Evolutionary conservation across 768 basidiomycete genomes (phyloP), one percentile per base, ranked within the genome.

Genomic region (Terana coerulea): DNA sequence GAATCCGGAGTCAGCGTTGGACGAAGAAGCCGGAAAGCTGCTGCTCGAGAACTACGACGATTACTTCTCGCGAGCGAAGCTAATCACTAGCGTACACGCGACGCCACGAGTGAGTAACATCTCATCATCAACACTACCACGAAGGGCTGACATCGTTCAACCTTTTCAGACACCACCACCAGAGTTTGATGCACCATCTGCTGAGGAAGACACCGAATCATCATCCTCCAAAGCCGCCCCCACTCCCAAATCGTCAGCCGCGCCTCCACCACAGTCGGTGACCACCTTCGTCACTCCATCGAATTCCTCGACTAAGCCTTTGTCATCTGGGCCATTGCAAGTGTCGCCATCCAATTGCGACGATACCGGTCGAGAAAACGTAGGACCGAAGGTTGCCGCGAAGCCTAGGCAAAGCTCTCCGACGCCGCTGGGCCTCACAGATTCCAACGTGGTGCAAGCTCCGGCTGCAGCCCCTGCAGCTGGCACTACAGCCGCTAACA

Each of bases 21-120:
- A 98, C 66, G 95, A 98, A 65, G 92, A 97, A 64, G 95, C 95
- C 0, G 95, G 95, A 21, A 95, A 93, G 67, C 76, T 95, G 44
- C 69, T 97, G 33, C 73, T 95, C 40, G 91, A 95, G 64, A 84
- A 95, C 54, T 98, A 97, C 66, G 81, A 86, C 42, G 86, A 79
- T 60, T 98, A 95, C 63, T 91, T 83, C 67, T 76, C 81, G 56
- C 85, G 94, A 48, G 94, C 94, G 14, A 83, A 79, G 64, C 78
- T 97, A 19, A 92, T 95, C 61, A 95, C 93, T 22, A 84, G 81
- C 55, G 91, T 98, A 15, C 95, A 98, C 63, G 95, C 94, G 31
- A 91, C 86, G 17, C 88, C 90, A 9, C 81, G 84, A 56, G 80
- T 76, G 47, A 74, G 79, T 54, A 10, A n/a, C 9, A 11, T 15